A percentile compares a stretch with the other conserved stretches of the same genome.
Conservation (phyloP, 2,329 filamentous ascomycete genomes). For the Xylariaceae sp. region DNA sequence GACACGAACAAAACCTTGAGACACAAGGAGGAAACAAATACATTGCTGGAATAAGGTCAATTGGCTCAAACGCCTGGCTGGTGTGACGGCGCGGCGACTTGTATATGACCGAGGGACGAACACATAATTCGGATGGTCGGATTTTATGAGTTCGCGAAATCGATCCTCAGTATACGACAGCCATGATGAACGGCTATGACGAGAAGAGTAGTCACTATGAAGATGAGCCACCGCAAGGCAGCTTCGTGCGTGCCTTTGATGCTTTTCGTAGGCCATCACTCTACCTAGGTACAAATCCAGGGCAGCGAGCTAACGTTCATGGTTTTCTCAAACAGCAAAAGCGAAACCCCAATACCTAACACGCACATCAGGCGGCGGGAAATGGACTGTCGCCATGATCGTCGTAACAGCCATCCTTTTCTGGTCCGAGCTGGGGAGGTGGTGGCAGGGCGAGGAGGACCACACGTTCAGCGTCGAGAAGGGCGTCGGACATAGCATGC, state of each 20-base stretch:
- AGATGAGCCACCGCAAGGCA: constrained; percentile 75
- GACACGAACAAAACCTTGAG: no score
- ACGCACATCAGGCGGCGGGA: constrained; percentile 83
- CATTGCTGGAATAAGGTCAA: not conserved
- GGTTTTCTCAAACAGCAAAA: constrained; percentile 69
- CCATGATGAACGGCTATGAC: constrained; percentile 79
- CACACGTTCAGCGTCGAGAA: constrained; percentile 96
- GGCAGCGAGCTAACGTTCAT: constrained; percentile 31
- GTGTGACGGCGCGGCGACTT: not conserved
- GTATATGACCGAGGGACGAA: constrained; percentile 16
- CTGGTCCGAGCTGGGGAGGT: constrained; percentile 78
- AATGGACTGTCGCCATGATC: constrained; percentile 88
- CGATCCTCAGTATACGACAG: constrained; percentile 4
- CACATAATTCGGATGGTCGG: not conserved
- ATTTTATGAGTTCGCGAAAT: not conserved
- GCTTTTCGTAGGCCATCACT: constrained; percentile 78
- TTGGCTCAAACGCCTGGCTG: not conserved
- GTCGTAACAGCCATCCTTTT: constrained; percentile 77
- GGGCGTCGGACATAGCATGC: constrained; percentile 82
- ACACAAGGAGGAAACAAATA: no score
- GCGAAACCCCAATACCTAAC: constrained; percentile 93
- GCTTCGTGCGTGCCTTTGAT: constrained; percentile 86
- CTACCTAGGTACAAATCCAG: not conserved
- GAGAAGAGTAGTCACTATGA: constrained; percentile 70
- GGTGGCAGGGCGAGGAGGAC: constrained; percentile 83